A percentile compares a stretch with the other conserved stretches of the same genome.
Evolutionary conservation across 23 red algal species (phyloP).

Genomic region (Gracilaria gracilis): DNA sequence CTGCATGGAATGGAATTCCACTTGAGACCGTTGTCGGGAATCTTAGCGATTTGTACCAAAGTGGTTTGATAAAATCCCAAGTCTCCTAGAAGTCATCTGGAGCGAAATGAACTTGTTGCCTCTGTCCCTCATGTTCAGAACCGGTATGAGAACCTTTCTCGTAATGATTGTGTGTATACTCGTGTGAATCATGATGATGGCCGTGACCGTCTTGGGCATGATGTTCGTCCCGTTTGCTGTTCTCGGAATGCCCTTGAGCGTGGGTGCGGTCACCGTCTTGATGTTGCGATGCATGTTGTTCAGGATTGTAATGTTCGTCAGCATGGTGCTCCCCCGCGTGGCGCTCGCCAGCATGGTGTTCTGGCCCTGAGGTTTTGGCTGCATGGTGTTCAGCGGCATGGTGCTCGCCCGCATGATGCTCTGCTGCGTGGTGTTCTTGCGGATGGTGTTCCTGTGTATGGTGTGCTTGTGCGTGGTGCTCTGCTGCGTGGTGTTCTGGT

Average conservation of each 20-base stretch:
- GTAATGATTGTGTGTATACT: neutral
- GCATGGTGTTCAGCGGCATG: constrained; percentile 19
- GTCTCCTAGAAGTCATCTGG: constrained; percentile 23
- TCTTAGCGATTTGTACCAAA: neutral
- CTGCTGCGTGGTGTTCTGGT: neutral
- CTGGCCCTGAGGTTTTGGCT: neutral
- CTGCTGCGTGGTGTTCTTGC: constrained; percentile 6
- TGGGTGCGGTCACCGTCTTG: neutral
- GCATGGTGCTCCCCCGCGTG: constrained; percentile 20
- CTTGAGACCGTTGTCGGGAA: neutral
- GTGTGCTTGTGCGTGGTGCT: constrained; percentile 14
- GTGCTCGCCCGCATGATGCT: constrained; percentile 25
- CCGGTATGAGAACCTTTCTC: neutral
- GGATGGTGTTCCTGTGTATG: constrained; percentile 4
- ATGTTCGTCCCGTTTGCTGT: neutral
- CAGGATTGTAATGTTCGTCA: neutral
- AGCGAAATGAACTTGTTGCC: constrained; percentile 11
- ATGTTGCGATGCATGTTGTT: neutral
- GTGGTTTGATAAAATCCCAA: neutral
- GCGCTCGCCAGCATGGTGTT: neutral
- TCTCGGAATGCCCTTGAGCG: neutral
- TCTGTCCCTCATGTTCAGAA: neutral
- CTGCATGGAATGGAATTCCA: neutral
- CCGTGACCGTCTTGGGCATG: neutral
- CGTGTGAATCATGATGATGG: neutral